Conservation (phyloP, 257 asterid genomes). For the Nicotiana paniculata region DNA sequence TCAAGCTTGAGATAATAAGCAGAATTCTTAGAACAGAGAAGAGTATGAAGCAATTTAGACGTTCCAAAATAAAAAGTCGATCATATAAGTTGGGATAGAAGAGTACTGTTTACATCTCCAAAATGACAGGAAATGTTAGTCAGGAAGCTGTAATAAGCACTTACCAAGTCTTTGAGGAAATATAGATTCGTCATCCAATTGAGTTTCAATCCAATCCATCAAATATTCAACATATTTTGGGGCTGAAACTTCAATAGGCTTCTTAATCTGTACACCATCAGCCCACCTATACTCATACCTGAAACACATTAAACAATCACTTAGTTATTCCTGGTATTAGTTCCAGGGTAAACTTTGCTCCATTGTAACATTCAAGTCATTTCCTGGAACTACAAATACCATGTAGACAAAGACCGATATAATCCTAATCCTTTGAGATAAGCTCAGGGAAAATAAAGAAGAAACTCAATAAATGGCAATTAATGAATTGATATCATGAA, state of each 20-base stretch:
- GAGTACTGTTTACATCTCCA: not conserved
- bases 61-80: not conserved
- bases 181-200: constrained; percentile 72
- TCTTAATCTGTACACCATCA: constrained; percentile 81
- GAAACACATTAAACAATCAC: not conserved
- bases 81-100: not conserved
- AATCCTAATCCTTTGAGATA: not conserved
- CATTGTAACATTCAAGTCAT: not conserved
- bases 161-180: constrained; percentile 87
- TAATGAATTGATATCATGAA: not conserved
- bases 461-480: not conserved
- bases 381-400: not conserved
- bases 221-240: constrained; percentile 89
- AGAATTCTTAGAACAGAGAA: not conserved
- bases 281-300: constrained; percentile 96
- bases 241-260: constrained; percentile 88
- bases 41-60: not conserved
- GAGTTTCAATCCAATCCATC: constrained; percentile 89
- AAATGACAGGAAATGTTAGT: not conserved
- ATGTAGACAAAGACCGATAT: not conserved
- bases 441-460: not conserved
- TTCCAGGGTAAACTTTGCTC: not conserved
- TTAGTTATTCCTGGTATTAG: not conserved
- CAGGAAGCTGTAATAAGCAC: not conserved
- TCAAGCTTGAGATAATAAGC: not conserved